These are phyloP conservation scores for Myriosclerotinia duriaeana DNA, from an alignment of 2,329 filamentous ascomycete species.

Conservation along the genomic window DNA sequence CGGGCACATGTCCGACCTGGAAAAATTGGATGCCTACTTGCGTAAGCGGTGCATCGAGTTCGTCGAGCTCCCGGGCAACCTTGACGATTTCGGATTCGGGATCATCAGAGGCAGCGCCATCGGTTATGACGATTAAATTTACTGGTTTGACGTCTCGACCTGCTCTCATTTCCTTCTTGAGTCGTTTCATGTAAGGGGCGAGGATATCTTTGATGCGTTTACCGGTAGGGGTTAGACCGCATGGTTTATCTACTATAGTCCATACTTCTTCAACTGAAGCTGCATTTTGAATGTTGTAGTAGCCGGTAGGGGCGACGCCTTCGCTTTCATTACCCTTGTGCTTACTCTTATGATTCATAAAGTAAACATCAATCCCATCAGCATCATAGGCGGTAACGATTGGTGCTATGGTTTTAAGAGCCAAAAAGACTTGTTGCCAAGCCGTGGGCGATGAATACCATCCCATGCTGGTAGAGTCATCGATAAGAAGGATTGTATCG, in stretches of 20 bases:
- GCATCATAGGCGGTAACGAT: constrained; percentile 77
- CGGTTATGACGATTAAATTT: constrained; percentile 91
- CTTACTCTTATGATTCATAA: constrained; percentile 67
- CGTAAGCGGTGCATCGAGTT: constrained; percentile 67
- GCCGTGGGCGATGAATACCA: constrained; percentile 40
- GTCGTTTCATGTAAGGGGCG: constrained; percentile 64
- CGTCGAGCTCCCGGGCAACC: constrained; percentile 69
- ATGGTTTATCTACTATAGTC: constrained; percentile 57
- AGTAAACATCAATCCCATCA: constrained; percentile 89
- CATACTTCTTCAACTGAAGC: constrained; percentile 68
- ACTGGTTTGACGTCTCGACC: constrained; percentile 64
- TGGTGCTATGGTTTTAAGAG: constrained; percentile 72
- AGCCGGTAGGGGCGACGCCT: constrained; percentile 52
- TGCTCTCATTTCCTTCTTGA: constrained; percentile 45
- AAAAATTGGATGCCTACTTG: constrained; percentile 96
- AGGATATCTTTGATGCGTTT: constrained; percentile 69
- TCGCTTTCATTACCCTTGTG: constrained; percentile 40
- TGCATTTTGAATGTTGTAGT: constrained; percentile 61
- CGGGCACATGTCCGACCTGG: constrained; percentile 76
- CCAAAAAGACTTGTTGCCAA: constrained; percentile 73
- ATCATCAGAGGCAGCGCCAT: constrained; percentile 79
- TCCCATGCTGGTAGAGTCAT: constrained; percentile 87
- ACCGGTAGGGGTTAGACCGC: constrained; percentile 72
- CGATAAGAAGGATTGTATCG: constrained; percentile 87
- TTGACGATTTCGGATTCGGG: constrained; percentile 67